phyloP scores from a whole-genome alignment of 2,329 filamentous ascomycete species.

The Penicillium olsonii region DNA sequence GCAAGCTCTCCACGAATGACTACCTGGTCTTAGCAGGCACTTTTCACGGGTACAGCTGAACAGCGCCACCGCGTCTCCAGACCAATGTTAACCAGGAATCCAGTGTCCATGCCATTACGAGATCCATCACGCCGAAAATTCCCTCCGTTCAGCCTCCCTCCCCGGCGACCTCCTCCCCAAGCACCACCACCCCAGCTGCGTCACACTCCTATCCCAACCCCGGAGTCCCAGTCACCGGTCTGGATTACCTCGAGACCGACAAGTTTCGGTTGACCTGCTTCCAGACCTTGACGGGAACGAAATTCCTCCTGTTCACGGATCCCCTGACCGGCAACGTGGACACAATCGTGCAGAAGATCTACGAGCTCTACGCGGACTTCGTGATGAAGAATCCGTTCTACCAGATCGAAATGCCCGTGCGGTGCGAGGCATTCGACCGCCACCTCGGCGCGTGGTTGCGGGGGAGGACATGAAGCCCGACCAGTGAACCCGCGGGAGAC shows the following conservation, averaged over 20 bases:
- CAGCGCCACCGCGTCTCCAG: not conserved
- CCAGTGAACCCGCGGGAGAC: constrained; percentile 4
- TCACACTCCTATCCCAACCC: constrained; percentile 35
- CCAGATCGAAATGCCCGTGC: constrained; percentile 93
- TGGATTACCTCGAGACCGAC: constrained; percentile 91
- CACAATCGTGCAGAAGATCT: constrained; percentile 77
- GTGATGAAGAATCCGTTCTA: constrained; percentile 99
- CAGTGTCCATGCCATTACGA: constrained; percentile 66
- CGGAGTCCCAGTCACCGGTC: constrained; percentile 56
- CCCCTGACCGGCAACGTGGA: constrained; percentile 83
- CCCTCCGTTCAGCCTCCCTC: constrained; percentile 36
- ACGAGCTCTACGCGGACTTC: constrained; percentile 93
- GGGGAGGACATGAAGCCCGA: constrained; percentile 49
- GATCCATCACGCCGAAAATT: constrained; percentile 52
- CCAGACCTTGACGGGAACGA: constrained; percentile 88
- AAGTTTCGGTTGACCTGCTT: constrained; percentile 97
- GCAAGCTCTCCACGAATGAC: constrained; percentile 91
- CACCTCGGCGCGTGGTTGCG: constrained; percentile 80
- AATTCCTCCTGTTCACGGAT: constrained; percentile 95
- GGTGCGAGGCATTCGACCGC: constrained; percentile 93
- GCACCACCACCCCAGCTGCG: constrained; percentile 19
- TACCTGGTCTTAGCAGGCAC: constrained; percentile 95
- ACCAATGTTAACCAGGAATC: constrained; percentile 1
- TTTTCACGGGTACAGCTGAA: constrained; percentile 75
- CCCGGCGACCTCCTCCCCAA: constrained; percentile 23